These are phyloP conservation scores for Lathyrus aphaca DNA, from an alignment of 306 rosid genomes.

Conservation along the genomic window DNA sequence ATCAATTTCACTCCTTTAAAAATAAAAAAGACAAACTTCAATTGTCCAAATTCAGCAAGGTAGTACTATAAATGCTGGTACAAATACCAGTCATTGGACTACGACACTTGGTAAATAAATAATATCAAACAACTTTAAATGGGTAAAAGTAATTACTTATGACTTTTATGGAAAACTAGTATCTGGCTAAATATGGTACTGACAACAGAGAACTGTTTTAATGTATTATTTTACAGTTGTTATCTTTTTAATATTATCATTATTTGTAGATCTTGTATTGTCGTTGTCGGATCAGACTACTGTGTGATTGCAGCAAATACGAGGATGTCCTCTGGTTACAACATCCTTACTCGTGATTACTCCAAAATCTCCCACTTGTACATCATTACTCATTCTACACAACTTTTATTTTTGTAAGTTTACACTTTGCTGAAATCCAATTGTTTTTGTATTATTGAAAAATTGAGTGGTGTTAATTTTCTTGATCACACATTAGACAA, in stretches of 20 bases:
- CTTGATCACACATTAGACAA: not conserved
- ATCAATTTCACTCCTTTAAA: no score
- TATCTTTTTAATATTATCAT: not conserved
- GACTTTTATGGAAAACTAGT: no score
- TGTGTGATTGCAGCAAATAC: constrained; percentile 15
- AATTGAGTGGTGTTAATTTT: not conserved
- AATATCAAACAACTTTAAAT: no score
- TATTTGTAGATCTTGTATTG: constrained; percentile 8
- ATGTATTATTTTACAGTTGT: not conserved
- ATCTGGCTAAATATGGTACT: no score
- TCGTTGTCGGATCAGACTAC: constrained; percentile 6
- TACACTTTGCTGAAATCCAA: not conserved
- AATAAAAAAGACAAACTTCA: no score
- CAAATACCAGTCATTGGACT: no score
- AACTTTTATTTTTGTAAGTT: not conserved
- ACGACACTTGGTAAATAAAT: no score
- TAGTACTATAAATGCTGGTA: no score
- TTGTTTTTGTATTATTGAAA: not conserved
- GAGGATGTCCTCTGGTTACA: constrained; percentile 12
- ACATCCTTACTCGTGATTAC: constrained; percentile 11
- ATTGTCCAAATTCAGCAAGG: no score
- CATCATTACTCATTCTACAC: not conserved
- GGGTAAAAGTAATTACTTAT: no score
- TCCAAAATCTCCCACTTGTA: constrained; percentile 11
- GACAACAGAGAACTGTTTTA: no score